Percentiles rank a stretch among this genome's conserved stretches.
Conservation (phyloP, 1,284 basidiomycete species). For the Moniliella sp. region DNA sequence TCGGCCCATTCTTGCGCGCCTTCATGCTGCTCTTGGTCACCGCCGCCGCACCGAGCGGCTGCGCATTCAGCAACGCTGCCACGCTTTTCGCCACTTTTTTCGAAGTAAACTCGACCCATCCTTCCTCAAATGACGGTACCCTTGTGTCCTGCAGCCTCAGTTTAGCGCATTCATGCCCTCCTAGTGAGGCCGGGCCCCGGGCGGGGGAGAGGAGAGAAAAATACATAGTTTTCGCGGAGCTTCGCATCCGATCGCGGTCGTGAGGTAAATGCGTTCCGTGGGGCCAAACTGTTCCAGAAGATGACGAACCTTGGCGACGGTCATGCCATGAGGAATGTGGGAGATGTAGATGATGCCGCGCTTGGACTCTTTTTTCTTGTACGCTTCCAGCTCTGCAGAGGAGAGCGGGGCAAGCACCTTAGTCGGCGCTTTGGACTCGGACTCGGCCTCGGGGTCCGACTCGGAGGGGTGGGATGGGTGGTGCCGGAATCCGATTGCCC, state of each 20-base stretch:
- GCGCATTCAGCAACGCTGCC: constrained; percentile 84
- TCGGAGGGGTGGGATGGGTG: too few species aligned
- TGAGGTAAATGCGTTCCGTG: constrained; percentile 24
- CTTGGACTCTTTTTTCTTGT: constrained; percentile 22
- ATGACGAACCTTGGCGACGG: constrained; percentile 80
- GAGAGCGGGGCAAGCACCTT: not conserved
- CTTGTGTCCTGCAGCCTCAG: constrained; percentile 40
- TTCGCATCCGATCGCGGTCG: constrained; percentile 10
- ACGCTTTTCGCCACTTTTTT: constrained; percentile 73
- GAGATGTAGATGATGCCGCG: constrained; percentile 77
- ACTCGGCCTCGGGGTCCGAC: too few species aligned
- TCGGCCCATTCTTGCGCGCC: constrained; percentile 10
- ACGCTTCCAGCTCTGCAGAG: constrained; percentile 15
- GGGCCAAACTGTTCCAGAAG: constrained; percentile 29
- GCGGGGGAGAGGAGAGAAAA: not conserved
- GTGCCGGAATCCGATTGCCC: too few species aligned
- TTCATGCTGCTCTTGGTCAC: constrained; percentile 7
- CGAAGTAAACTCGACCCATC: constrained; percentile 92
- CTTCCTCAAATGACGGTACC: constrained; percentile 71
- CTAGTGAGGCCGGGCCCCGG: not conserved
- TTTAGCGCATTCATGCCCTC: not conserved
- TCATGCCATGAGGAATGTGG: constrained; percentile 94
- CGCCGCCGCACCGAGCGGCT: constrained; percentile 48
- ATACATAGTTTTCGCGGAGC: constrained; percentile 8
- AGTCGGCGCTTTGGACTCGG: too few species aligned